A percentile compares a stretch with the other conserved stretches of the same genome.
Conservation (phyloP, 352 stramenopile species). For the Phytophthora lateralis region DNA sequence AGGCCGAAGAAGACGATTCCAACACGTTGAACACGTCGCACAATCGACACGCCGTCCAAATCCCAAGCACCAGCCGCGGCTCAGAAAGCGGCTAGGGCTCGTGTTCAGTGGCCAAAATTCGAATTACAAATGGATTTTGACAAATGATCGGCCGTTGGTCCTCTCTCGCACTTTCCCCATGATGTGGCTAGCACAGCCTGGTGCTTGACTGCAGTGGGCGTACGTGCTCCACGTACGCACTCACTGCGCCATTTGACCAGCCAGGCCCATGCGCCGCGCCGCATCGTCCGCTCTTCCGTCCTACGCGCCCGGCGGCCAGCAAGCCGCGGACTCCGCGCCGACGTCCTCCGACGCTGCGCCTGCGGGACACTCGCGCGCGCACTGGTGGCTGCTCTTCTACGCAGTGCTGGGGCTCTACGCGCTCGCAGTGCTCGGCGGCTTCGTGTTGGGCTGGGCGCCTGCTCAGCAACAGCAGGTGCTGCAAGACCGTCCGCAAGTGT, state of each 20-base stretch:
- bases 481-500: conserved; percentile 6
- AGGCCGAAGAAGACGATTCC: too few relatives aligned
- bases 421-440: conserved; percentile 24
- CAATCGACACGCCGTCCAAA: background rate
- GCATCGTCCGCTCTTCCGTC: conserved; percentile 37
- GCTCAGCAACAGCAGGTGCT: conserved; percentile 10
- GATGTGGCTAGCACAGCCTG: conserved; percentile 21
- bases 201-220: conserved; percentile 8
- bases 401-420: conserved; percentile 34
- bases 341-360: background rate
- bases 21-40: background rate
- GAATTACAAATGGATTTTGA: background rate
- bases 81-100: conserved; percentile 5
- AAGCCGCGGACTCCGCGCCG: conserved; percentile 1
- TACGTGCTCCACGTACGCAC: conserved; percentile 9
- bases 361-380: conserved; percentile 6
- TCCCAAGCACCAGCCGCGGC: conserved; percentile 23
- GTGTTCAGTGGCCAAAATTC: conserved; percentile 2
- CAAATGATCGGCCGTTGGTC: background rate
- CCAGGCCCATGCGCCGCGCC: conserved; percentile 31
- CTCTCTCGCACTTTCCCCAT: conserved; percentile 17
- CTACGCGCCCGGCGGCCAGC: conserved; percentile 13
- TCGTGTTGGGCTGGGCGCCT: conserved; percentile 9
- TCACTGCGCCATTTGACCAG: conserved; percentile 25
- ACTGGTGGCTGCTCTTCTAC: conserved; percentile 39